Evolutionary conservation across 2,329 filamentous ascomycete species (phyloP).

Genomic region (Huntiella bhutanensis): DNA sequence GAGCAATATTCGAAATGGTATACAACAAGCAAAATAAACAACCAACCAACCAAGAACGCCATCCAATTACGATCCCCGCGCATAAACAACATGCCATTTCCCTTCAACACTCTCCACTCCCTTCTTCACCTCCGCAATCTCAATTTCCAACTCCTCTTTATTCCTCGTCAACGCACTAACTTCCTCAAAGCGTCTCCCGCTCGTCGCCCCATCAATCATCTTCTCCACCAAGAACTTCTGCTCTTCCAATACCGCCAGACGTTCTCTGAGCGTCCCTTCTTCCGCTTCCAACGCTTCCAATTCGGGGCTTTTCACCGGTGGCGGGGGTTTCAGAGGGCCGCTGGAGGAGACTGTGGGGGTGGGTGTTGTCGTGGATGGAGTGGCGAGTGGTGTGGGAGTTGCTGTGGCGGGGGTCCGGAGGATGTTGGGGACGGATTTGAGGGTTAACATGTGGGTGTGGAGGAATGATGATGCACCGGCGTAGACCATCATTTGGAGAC

Average conservation of each 20-base stretch:
- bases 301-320: conserved; percentile 17
- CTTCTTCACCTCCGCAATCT: conserved; percentile 51
- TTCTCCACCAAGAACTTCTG: conserved; percentile 76
- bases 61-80: background rate
- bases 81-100: conserved; percentile 12
- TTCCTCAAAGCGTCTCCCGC: conserved; percentile 67
- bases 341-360: conserved; percentile 14
- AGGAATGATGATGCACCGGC: conserved; percentile 66
- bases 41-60: background rate
- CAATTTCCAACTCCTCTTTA: conserved; percentile 59
- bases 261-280: conserved; percentile 64
- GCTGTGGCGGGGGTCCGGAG: conserved; percentile 21
- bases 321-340: conserved; percentile 23
- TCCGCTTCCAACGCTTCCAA: conserved; percentile 51
- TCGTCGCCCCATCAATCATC: conserved; percentile 64
- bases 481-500: conserved; percentile 66
- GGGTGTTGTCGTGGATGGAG: conserved; percentile 8
- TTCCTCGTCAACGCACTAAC: conserved; percentile 63
- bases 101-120: conserved; percentile 48
- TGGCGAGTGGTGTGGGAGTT: conserved; percentile 3
- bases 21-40: background rate
- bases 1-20: conserved; percentile 1
- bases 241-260: conserved; percentile 71
- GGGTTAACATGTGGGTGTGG: conserved; percentile 75
- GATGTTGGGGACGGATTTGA: conserved; percentile 55